phyloP scores from a whole-genome alignment of 306 rosid species.

The Gynostemma pentaphyllum region DNA sequence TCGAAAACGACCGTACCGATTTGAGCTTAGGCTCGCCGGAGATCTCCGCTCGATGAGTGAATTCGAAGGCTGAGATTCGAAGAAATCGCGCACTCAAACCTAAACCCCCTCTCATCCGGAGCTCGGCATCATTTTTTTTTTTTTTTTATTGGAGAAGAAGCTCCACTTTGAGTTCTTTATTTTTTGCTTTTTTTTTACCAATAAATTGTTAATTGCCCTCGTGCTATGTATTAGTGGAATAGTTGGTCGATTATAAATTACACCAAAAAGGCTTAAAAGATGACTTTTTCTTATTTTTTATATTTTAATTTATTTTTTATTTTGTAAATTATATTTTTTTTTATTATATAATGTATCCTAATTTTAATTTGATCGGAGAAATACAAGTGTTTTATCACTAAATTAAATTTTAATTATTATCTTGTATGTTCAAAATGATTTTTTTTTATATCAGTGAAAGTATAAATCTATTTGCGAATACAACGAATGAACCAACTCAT shows the following conservation, averaged over 20 bases:
- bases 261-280: background rate
- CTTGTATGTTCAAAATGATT: no score
- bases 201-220: background rate
- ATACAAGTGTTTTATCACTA: no score
- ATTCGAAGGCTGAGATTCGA: background rate
- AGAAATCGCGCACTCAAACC: constrained; percentile 3
- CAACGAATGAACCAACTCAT: no score
- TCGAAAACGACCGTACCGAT: constrained; percentile 2
- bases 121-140: background rate
- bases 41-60: background rate
- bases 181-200: background rate
- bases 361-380: no score
- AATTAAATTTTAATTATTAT: no score
- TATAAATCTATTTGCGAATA: no score
- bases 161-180: background rate
- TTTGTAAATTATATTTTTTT: no score
- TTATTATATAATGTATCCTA: no score
- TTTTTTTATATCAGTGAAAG: no score
- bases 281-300: background rate
- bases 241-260: background rate
- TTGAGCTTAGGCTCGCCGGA: constrained; percentile 1
- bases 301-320: background rate
- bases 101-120: constrained; percentile 8
- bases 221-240: constrained; percentile 6
- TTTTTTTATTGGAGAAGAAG: constrained; percentile 5